Evolutionary conservation across 495 filamentous ascomycete species (phyloP).

Genomic region (Darksidea phi): DNA sequence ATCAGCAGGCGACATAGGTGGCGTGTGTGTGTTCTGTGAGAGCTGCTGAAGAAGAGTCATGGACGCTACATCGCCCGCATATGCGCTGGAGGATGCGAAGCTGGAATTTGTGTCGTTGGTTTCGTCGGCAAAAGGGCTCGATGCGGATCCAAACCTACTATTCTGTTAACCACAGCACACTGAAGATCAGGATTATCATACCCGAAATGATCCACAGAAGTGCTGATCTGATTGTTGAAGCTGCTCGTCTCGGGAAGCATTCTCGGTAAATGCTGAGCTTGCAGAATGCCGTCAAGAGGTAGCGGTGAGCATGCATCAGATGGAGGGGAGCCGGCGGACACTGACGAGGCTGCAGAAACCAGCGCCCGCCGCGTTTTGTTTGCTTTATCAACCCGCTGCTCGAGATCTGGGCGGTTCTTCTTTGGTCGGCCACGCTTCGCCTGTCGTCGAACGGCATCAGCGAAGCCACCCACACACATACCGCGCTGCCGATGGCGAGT

Average conservation of each 20-base stretch:
- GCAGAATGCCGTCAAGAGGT: conserved; percentile 9
- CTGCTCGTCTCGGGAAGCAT: conserved; percentile 17
- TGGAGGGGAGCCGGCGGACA: conserved; percentile 22
- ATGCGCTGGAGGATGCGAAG: conserved; percentile 25
- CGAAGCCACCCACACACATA: conserved; percentile 87
- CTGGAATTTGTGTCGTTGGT: conserved; percentile 11
- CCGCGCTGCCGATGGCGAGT: conserved; percentile 91
- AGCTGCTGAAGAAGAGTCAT: conserved; percentile 32
- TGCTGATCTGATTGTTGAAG: conserved; percentile 24
- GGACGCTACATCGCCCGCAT: conserved; percentile 17
- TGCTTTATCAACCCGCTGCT: conserved; percentile 41
- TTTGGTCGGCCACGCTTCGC: conserved; percentile 45
- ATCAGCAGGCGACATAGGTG: conserved; percentile 34
- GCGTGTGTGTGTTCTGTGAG: conserved; percentile 29
- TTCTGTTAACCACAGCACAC: background rate
- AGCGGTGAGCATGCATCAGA: conserved; percentile 21
- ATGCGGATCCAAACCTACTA: conserved; percentile 24
- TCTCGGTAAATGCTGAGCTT: conserved; percentile 3
- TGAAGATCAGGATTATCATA: background rate
- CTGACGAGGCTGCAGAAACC: conserved; percentile 32
- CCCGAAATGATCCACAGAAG: conserved; percentile 32
- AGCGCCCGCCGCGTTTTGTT: conserved; percentile 32
- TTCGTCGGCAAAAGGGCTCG: conserved; percentile 18
- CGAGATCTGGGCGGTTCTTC: conserved; percentile 44
- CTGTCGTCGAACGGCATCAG: conserved; percentile 40